Conservation (phyloP, 2,329 filamentous ascomycete genomes). For the Tolypocladium tropicale region DNA sequence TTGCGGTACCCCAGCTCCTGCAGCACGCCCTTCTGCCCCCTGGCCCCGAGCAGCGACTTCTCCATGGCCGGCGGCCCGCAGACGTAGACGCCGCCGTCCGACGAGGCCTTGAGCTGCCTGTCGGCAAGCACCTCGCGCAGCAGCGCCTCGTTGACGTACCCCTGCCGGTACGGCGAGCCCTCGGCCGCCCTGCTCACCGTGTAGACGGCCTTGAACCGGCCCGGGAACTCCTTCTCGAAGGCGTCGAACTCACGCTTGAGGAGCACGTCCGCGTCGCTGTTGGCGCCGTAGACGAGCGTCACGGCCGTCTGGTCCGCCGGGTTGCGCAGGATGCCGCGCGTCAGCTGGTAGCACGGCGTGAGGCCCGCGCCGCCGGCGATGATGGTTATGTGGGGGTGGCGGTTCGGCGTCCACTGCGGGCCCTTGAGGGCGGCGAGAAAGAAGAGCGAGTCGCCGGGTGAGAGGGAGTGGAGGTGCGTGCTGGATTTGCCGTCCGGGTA, state of each 20-base stretch:
- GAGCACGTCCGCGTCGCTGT: conserved; percentile 49
- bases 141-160: background rate
- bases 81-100: background rate
- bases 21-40: background rate
- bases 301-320: conserved; percentile 51
- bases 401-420: conserved; percentile 42
- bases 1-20: background rate
- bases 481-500: conserved; percentile 58
- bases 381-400: conserved; percentile 43
- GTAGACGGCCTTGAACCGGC: conserved; percentile 47
- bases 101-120: no score
- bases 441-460: conserved; percentile 49
- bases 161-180: background rate
- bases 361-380: conserved; percentile 66
- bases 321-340: conserved; percentile 50
- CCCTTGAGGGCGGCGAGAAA: conserved; percentile 45
- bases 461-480: conserved; percentile 54
- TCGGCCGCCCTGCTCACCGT: conserved; percentile 26
- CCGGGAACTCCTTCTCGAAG: conserved; percentile 40
- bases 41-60: background rate
- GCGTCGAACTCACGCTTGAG: conserved; percentile 45
- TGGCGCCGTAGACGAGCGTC: conserved; percentile 56
- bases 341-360: conserved; percentile 58
- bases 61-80: background rate
- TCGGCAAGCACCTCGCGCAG: background rate